A percentile compares a stretch with the other conserved stretches of the same genome.
Conservation (phyloP, 2,329 filamentous ascomycete genomes). For the Orbilia javanica region DNA sequence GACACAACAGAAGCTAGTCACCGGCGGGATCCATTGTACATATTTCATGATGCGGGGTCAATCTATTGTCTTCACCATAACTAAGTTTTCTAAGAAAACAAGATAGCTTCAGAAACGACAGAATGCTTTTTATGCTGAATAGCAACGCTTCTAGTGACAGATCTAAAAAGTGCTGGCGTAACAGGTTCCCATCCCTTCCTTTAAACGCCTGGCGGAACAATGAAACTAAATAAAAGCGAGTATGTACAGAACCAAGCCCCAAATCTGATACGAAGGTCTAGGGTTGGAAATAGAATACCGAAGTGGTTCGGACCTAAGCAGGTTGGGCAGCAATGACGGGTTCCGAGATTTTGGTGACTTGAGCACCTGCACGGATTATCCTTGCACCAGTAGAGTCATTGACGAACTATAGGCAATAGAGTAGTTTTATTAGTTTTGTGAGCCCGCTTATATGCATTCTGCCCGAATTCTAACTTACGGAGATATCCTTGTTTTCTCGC, state of each 20-base stretch:
- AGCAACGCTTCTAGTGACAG: slow-evolving; percentile 4
- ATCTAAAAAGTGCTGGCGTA: background rate
- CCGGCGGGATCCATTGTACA: background rate
- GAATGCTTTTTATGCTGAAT: slow-evolving; percentile 19
- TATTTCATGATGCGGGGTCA: background rate
- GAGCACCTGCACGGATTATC: slow-evolving; percentile 85
- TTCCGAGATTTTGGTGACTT: slow-evolving; percentile 84
- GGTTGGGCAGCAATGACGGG: slow-evolving; percentile 86
- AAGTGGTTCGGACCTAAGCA: slow-evolving; percentile 69
- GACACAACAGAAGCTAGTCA: background rate
- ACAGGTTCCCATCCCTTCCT: slow-evolving; percentile 20
- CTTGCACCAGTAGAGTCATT: slow-evolving; percentile 84
- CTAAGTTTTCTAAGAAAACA: background rate
- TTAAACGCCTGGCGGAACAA: slow-evolving; percentile 29
- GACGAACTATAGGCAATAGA: slow-evolving; percentile 70
- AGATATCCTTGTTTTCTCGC: slow-evolving; percentile 83
- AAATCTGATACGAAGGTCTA: background rate
- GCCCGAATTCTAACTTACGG: slow-evolving; percentile 10
- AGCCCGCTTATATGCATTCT: background rate
- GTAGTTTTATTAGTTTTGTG: background rate
- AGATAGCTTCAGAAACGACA: background rate
- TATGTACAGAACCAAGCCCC: slow-evolving; percentile 34
- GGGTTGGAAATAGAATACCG: background rate
- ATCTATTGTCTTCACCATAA: background rate
- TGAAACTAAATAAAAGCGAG: slow-evolving; percentile 15